Evolutionary conservation across 2,329 filamentous ascomycete species (phyloP), one percentile per base, ranked within the genome.

Genomic region (Aureobasidium sp.): DNA sequence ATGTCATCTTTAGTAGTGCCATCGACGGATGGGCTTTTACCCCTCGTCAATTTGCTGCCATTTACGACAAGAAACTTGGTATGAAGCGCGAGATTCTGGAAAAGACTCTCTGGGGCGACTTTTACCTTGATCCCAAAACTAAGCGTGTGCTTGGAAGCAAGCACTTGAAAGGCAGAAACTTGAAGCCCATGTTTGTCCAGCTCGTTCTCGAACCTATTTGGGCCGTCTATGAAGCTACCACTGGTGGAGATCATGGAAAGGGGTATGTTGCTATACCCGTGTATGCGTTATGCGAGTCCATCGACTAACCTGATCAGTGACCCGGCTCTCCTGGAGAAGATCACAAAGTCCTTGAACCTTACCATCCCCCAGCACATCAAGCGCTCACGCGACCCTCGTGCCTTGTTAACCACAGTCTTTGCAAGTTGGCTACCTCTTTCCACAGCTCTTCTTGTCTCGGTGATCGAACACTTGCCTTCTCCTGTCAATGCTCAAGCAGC

Each of bases 21-120:
- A 88, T 96, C 62, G 94, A 99, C 72, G 94, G 94, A n/a, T 99
- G 94, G 94, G 94, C 94, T 2, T 99, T 99, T 70, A 99, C 94
- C 0, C 87, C 96, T 55, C 85, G 91, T 56, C 94, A 99, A 70
- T 99, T 99, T 72, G 92, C 94, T 20, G 85, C 85, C 41, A 79
- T 97, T 31, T 99, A 97, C 71, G 93, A 97, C 76, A 96, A 92
- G 79, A 99, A 99, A 74, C 83, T 99, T 7, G 93, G 94, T 15
- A 95, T 97, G 75, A 97, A 96, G 76, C 84, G 92, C 51, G 86
- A 85, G 29, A 77, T 90, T 0, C 83, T 99, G 71, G 92, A 99
- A 75, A 97, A 94, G 72, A 91, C 97, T 0, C 81, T 99, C 0
- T 99, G 94, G 94, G 94, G 94, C 49, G 93, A 91, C 73, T 99